Base-by-base conservation (phyloP, 2,329 filamentous ascomycete species). In the Colletotrichum sp. region DNA sequence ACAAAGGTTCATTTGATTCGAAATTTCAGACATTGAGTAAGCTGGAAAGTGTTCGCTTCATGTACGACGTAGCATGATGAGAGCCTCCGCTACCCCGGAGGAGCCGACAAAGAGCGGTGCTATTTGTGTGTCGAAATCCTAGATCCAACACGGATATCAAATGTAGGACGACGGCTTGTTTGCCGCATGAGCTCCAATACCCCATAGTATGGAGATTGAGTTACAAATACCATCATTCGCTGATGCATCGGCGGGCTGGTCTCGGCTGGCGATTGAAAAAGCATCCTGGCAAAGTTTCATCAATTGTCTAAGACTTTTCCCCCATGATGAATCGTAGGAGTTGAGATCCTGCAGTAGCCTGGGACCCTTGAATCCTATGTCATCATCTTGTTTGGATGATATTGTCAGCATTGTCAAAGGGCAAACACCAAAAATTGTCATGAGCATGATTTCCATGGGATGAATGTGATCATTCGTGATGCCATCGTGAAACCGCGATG, bases 401-500 rank as follows among this genome's bases (percentile, higher is more conserved):
- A 8, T 44, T 36, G n/a, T 65, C 34, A 59, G 32, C 59, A 71
- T 28, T 9, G 19, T 28, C 22, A 34, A n/a, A n/a, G 9, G n/a
- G 30, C 12, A 28, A 48, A 19, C n/a, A 27, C n/a, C 22, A 59
- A 7, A 25, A 7, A 9, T 12, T 59, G 19, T 15, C 5, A 28
- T 59, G 30, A 27, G 27, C 30, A 16, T 15, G 25, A 22, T 19
- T 39, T 63, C 30, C 30, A 28, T 34, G 15, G 9, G 5, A 27
- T 32, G 2, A 70, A 70, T 63, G 57, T 59, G 32, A 73, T 65
- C 44, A 13, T 52, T 39, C 15, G 13, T 65, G 64, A 69, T 25
- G 64, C 59, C 25, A 60, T 64, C 65, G 57, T 65, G 70, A 73
- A 75, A 75, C 70, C 27, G 34, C 44, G 19, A 48, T 55, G 70